Conservation (phyloP, 2,329 filamentous ascomycete species). For the Venturia effusa region DNA sequence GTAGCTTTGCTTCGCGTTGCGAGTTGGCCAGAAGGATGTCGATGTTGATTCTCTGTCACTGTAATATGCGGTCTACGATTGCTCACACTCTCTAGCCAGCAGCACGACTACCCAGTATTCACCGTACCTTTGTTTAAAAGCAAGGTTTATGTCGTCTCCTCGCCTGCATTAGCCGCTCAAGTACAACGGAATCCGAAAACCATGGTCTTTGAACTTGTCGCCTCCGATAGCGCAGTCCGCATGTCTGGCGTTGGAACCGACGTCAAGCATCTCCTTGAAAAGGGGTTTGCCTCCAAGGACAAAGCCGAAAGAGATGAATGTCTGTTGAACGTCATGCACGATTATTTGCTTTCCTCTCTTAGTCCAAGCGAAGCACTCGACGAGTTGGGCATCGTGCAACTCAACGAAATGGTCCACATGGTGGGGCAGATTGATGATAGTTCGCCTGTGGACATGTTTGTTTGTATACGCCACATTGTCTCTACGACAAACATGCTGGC, state of each 20-base stretch:
- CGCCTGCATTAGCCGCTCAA: constrained; percentile 28
- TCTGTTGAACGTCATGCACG: constrained; percentile 27
- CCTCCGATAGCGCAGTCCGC: constrained; percentile 27
- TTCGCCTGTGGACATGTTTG: background rate
- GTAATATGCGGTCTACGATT: too few species aligned
- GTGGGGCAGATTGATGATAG: constrained; percentile 17
- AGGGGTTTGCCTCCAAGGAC: background rate
- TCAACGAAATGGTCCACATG: constrained; percentile 24
- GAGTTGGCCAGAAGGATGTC: too few species aligned
- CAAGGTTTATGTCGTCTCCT: constrained; percentile 36
- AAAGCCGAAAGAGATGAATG: constrained; percentile 22
- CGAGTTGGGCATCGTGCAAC: constrained; percentile 26
- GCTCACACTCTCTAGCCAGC: background rate
- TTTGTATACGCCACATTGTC: background rate
- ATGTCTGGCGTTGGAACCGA: constrained; percentile 27
- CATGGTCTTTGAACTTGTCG: constrained; percentile 30
- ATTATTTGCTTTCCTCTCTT: constrained; percentile 25
- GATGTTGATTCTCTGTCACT: too few species aligned
- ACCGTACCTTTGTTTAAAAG: constrained; percentile 35
- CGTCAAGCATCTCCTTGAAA: background rate
- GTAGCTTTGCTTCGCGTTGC: too few species aligned
- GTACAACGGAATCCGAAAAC: constrained; percentile 28
- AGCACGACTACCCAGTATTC: constrained; percentile 24
- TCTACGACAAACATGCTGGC: background rate
- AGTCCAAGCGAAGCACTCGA: constrained; percentile 22